phyloP scores from a whole-genome alignment of 441 rosid species.

The Adansonia gregorii region DNA sequence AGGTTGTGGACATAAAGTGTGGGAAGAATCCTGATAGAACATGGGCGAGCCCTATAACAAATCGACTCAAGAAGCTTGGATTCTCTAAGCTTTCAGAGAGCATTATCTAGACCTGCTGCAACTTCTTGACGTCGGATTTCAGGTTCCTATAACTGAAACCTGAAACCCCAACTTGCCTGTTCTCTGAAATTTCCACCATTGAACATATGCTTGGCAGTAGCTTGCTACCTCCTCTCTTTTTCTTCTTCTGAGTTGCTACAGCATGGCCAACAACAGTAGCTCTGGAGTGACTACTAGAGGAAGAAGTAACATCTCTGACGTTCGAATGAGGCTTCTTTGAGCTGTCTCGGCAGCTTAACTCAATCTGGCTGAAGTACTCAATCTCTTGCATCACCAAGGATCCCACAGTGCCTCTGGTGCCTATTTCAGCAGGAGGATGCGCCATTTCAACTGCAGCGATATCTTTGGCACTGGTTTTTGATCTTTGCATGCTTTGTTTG shows the following conservation, averaged over 20 bases:
- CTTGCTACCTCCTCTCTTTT: conserved; percentile 48
- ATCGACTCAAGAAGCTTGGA: conserved; percentile 81
- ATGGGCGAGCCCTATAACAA: conserved; percentile 75
- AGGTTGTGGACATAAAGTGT: conserved; percentile 83
- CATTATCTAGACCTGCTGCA: conserved; percentile 53
- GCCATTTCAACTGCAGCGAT: conserved; percentile 35
- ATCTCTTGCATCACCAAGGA: conserved; percentile 62
- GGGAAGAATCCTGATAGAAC: conserved; percentile 72
- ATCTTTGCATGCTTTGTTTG: conserved; percentile 37
- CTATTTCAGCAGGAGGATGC: conserved; percentile 49
- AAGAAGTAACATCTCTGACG: conserved; percentile 29
- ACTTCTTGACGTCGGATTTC: conserved; percentile 52
- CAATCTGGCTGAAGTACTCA: conserved; percentile 48
- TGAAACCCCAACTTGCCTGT: conserved; percentile 42
- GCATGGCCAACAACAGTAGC: conserved; percentile 32
- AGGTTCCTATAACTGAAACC: conserved; percentile 52
- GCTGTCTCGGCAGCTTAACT: conserved; percentile 36
- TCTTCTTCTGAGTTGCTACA: conserved; percentile 46
- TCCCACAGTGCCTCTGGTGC: conserved; percentile 60
- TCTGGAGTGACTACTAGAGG: conserved; percentile 35
- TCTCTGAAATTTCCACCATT: conserved; percentile 55
- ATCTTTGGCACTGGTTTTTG: conserved; percentile 22
- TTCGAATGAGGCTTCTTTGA: conserved; percentile 37
- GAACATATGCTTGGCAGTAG: conserved; percentile 58
- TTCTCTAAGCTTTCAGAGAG: conserved; percentile 86